phyloP scores from a whole-genome alignment of 2,329 filamentous ascomycete species.

The Hymenoscyphus repandus region DNA sequence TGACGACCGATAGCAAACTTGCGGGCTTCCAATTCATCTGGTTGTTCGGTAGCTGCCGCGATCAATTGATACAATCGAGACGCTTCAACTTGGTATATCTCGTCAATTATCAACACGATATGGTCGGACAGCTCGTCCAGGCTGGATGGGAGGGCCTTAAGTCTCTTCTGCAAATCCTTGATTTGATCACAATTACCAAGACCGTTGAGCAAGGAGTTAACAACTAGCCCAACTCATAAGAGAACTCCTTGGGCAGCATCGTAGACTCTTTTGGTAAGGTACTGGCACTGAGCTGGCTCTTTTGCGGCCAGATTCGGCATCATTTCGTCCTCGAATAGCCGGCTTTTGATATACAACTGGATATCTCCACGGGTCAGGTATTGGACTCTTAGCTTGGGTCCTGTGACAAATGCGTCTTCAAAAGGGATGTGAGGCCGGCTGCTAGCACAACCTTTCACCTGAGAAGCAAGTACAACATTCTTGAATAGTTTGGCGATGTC shows the following conservation, averaged over 20 bases:
- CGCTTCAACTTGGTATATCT: not conserved
- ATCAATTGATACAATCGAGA: not conserved
- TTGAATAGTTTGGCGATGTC: no score
- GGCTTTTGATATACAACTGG: conserved; percentile 15
- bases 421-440: no score
- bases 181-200: conserved; percentile 11
- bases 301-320: conserved; percentile 2
- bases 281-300: not conserved
- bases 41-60: not conserved
- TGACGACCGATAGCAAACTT: no score
- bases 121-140: conserved; percentile 9
- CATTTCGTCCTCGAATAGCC: conserved; percentile 10
- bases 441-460: no score
- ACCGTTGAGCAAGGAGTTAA: conserved; percentile 7
- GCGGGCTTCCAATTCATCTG: not conserved
- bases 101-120: conserved; percentile 2
- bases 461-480: no score
- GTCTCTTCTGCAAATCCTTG: conserved; percentile 6
- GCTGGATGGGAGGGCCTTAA: conserved; percentile 4
- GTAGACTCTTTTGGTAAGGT: conserved; percentile 7
- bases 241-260: conserved; percentile 19
- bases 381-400: conserved; percentile 18
- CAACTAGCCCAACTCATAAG: conserved; percentile 22
- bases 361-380: conserved; percentile 24
- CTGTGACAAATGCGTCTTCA: no score